Evolutionary conservation across 2,329 filamentous ascomycete genomes (phyloP).

Genomic region (Cordyceps tenuipes): DNA sequence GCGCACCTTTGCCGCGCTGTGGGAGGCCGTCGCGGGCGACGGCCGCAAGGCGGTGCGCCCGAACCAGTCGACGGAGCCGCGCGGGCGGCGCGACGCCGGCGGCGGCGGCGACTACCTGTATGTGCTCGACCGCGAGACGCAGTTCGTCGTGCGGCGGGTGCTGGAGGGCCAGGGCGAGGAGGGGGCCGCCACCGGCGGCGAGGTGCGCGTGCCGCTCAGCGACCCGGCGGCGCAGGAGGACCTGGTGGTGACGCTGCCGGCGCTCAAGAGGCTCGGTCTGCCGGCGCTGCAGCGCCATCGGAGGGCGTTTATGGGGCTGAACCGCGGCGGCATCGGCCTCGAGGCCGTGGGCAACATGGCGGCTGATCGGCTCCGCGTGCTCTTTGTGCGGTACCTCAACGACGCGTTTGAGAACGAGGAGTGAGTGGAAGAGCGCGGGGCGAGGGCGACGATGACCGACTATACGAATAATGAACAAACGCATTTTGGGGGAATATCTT

Average conservation of each 20-base stretch:
- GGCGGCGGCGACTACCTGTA: slow-evolving; percentile 68
- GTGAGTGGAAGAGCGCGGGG: slow-evolving; percentile 19
- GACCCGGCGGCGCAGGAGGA: slow-evolving; percentile 31
- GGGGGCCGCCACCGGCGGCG: slow-evolving; percentile 51
- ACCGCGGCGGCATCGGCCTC: slow-evolving; percentile 58
- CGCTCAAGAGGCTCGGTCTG: slow-evolving; percentile 53
- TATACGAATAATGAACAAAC: neutral
- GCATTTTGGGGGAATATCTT: neutral
- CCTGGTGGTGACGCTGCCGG: slow-evolving; percentile 55
- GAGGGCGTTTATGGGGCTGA: slow-evolving; percentile 69
- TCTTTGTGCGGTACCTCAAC: slow-evolving; percentile 60
- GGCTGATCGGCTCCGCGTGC: slow-evolving; percentile 48
- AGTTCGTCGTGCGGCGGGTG: slow-evolving; percentile 64
- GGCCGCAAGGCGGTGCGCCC: slow-evolving; percentile 57
- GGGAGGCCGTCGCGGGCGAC: slow-evolving; percentile 63
- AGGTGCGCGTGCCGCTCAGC: slow-evolving; percentile 41
- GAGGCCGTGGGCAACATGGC: slow-evolving; percentile 47
- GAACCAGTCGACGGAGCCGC: slow-evolving; percentile 65
- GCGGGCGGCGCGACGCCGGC: slow-evolving; percentile 53
- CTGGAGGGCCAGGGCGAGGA: slow-evolving; percentile 63
- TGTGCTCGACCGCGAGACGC: slow-evolving; percentile 69
- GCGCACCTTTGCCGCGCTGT: slow-evolving; percentile 56
- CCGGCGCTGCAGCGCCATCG: slow-evolving; percentile 71
- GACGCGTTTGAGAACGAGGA: slow-evolving; percentile 53
- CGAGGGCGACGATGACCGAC: neutral